phyloP scores from a whole-genome alignment of 1,284 basidiomycete species.

The Heterobasidion irregulare region DNA sequence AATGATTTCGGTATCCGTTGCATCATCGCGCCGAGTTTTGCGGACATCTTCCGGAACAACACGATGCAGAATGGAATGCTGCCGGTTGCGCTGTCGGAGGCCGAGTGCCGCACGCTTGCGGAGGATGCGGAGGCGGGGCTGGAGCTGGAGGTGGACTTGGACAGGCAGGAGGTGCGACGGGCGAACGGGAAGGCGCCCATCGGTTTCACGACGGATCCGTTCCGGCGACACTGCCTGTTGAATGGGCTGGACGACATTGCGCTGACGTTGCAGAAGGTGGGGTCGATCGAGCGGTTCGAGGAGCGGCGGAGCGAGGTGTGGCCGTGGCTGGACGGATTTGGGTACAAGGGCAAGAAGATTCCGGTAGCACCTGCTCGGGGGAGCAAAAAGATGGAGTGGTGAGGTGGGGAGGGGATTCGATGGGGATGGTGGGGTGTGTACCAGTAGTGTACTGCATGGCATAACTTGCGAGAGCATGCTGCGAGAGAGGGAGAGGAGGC shows the following conservation, averaged over 20 bases:
- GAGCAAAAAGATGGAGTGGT: conserved; percentile 74
- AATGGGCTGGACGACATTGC: conserved; percentile 94
- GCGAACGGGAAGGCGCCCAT: conserved; percentile 68
- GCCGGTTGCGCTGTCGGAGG: conserved; percentile 72
- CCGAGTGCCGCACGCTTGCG: conserved; percentile 69
- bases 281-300: conserved; percentile 73
- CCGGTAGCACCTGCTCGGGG: conserved; percentile 39
- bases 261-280: conserved; percentile 76
- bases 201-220: conserved; percentile 75
- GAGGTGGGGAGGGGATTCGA: conserved; percentile 13
- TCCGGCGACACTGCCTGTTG: conserved; percentile 86
- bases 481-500: not conserved
- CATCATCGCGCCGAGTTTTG: conserved; percentile 90
- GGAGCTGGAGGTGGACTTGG: conserved; percentile 86
- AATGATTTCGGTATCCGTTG: conserved; percentile 94
- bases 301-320: conserved; percentile 63
- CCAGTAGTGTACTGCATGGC: not conserved
- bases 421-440: not conserved
- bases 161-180: conserved; percentile 79
- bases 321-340: conserved; percentile 94
- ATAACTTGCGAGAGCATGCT: not conserved
- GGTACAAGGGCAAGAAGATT: conserved; percentile 74
- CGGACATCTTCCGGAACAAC: conserved; percentile 91
- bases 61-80: conserved; percentile 97
- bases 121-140: conserved; percentile 75